Percentiles rank a stretch among this genome's conserved stretches.
phyloP scores from a whole-genome alignment of 768 basidiomycete genomes.

The Ramaria sp. region DNA sequence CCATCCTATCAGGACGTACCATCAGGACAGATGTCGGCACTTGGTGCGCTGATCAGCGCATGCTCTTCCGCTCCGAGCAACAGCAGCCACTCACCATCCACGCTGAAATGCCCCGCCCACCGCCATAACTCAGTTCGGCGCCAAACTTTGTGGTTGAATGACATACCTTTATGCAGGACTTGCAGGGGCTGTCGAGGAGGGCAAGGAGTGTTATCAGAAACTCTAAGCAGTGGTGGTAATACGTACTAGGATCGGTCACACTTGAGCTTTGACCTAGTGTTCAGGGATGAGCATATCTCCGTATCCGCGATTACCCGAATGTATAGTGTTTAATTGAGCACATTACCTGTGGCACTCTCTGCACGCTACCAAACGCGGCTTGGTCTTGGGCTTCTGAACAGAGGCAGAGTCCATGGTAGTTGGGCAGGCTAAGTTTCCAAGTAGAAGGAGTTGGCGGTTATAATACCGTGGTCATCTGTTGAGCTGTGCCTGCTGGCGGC shows the following conservation, averaged over 20 bases:
- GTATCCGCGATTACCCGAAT: neutral
- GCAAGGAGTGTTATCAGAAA: neutral
- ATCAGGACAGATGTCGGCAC: slow-evolving; percentile 10
- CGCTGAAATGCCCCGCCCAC: neutral
- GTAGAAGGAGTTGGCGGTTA: neutral
- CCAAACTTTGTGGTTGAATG: neutral
- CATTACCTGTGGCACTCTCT: slow-evolving; percentile 8
- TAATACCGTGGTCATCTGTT: neutral
- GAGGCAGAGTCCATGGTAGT: slow-evolving; percentile 1
- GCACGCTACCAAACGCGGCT: slow-evolving; percentile 8
- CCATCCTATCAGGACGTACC: neutral
- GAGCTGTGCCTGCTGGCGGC: neutral
- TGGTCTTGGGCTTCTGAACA: slow-evolving; percentile 3
- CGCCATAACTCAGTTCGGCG: too few species aligned
- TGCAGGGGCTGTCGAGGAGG: slow-evolving; percentile 1
- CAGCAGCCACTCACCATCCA: slow-evolving; percentile 5
- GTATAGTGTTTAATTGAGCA: too few species aligned
- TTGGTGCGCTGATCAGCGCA: neutral
- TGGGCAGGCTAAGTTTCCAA: too few species aligned
- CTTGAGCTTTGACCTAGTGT: slow-evolving; percentile 7
- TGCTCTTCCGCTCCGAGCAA: neutral
- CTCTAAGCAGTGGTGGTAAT: neutral
- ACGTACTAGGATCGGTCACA: slow-evolving; percentile 8
- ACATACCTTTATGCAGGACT: slow-evolving; percentile 9
- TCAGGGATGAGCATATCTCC: neutral